Conservation (phyloP, 176 grass and related monocot species). For the Musa schizocarpa region DNA sequence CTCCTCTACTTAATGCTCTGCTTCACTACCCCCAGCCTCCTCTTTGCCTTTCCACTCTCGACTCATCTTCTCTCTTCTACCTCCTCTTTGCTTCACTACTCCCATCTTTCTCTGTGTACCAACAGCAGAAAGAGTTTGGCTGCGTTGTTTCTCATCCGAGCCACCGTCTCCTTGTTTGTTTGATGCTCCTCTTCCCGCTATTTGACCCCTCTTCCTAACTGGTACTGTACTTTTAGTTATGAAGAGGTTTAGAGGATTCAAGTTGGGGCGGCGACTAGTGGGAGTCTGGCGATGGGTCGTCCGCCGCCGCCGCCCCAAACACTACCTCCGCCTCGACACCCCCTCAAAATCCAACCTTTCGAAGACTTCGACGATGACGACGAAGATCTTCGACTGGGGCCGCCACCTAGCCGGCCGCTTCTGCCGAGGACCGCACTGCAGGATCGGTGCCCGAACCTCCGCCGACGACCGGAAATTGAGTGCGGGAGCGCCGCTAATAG, state of each 20-base stretch:
- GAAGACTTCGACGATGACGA: constrained; percentile 14
- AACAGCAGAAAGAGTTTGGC: too few species aligned
- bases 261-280: constrained; percentile 53
- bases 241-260: constrained; percentile 56
- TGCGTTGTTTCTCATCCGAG: too few species aligned
- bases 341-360: neutral
- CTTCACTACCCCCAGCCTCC: neutral
- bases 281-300: constrained; percentile 35
- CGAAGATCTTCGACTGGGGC: constrained; percentile 44
- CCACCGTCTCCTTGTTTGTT: neutral
- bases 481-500: neutral
- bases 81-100: too few species aligned
- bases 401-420: constrained; percentile 33
- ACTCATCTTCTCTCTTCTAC: neutral
- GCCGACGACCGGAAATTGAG: neutral
- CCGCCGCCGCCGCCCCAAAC: neutral
- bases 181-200: neutral
- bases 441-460: neutral
- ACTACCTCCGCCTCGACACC: constrained; percentile 21
- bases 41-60: neutral
- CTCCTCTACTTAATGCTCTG: neutral
- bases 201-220: neutral
- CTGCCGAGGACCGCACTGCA: neutral
- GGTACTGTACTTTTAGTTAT: neutral
- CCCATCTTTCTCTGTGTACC: too few species aligned